Evolutionary conservation across 2,329 filamentous ascomycete genomes (phyloP), one percentile per base, ranked within the genome.

Genomic region (Metarhizium rileyi): DNA sequence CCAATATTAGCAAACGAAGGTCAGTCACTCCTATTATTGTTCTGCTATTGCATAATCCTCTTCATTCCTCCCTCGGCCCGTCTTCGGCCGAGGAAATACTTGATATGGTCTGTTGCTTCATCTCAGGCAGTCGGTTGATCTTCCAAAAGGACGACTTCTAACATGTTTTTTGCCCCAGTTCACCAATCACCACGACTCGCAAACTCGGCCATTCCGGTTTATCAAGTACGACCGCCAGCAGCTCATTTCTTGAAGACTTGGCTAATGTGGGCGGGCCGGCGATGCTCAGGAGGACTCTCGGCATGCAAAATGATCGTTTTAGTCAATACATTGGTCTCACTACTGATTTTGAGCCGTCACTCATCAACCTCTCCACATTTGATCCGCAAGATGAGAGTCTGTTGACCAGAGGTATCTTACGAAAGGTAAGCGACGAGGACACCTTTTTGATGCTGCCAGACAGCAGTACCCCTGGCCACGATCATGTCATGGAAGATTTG

Each of bases 271-370:
- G 81, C 53, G 81, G 80, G 36, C 78, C 80, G 48, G 81, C 79
- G 51, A 70, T 84, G 59, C 72, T 86, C 51, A 83, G 83, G 65
- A 76, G 81, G 62, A 85, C 83, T 16, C 72, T 93, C 51, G 87
- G 87, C 52, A 75, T 93, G 56, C 87, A 91, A 63, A 73, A 80
- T 60, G 84, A 88, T 65, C 81, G 86, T 53, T 89, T 86, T 65
- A 89, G 86, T 68, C 85, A 88, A 67, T 88, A 91, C 62, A 87
- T 93, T 58, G 87, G 87, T 25, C 80, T 85, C 51, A 91, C 86
- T 46, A 90, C 87, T 46, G 86, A 90, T 59, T 88, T 90, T 62
- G 87, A 93, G 63, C 85, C 86, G 16, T 84, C 84, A n/a, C 74
- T 93, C 49, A 87, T 91, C 66, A 86, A 87, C 58, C 75, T 91